Evolutionary conservation across 305 asterid genomes (phyloP).

Genomic region (Fraxinus baroniana): DNA sequence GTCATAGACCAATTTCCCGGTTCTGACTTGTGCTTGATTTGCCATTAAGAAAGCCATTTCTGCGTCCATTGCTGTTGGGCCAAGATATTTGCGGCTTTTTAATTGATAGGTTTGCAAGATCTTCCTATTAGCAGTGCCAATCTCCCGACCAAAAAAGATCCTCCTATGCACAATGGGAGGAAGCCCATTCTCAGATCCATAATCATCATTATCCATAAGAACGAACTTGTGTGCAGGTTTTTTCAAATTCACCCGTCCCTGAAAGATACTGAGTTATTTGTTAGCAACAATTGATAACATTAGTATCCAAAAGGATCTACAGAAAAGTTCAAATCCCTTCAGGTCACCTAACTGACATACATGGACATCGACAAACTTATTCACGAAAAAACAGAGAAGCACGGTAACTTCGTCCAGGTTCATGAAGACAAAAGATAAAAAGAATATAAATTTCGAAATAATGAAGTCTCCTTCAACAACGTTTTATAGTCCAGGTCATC

Average conservation of each 20-base stretch:
- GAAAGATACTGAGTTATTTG: constrained; percentile 21
- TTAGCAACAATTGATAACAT: neutral
- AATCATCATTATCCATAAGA: constrained; percentile 81
- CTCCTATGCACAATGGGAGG: constrained; percentile 69
- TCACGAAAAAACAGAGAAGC: neutral
- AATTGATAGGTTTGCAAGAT: constrained; percentile 87
- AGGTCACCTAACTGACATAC: neutral
- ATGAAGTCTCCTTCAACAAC: neutral
- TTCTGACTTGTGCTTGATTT: constrained; percentile 84
- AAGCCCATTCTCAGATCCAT: constrained; percentile 78
- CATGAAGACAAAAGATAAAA: neutral
- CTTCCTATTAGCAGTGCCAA: constrained; percentile 84
- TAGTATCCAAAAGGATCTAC: neutral
- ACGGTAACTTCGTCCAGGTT: neutral
- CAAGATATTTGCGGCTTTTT: constrained; percentile 92
- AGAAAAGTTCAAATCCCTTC: neutral
- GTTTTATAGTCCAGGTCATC: neutral
- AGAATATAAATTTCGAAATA: neutral
- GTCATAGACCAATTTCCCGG: constrained; percentile 87
- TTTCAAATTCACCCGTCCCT: constrained; percentile 84
- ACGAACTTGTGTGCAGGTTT: constrained; percentile 74
- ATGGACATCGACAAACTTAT: neutral
- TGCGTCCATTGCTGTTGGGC: constrained; percentile 99
- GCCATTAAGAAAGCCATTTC: constrained; percentile 99
- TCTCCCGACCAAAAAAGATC: constrained; percentile 83